Percentiles rank a stretch among this genome's conserved stretches.
Evolutionary conservation across 148 eudicot genomes (phyloP).

Genomic region (Fagopyrum homotropicum): DNA sequence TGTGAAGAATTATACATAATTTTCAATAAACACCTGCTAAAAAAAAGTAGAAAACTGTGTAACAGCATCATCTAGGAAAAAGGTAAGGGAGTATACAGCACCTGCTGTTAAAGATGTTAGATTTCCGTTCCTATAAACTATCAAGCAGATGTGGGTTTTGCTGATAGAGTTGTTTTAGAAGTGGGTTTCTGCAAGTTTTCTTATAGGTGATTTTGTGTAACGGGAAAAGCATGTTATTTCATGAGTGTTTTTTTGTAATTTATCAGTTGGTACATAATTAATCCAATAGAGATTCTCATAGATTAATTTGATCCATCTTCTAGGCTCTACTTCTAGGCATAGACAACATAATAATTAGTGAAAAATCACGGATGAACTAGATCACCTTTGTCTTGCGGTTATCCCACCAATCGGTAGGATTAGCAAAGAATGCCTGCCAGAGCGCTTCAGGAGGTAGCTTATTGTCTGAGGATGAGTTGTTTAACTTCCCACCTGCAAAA

Average conservation of each 20-base stretch:
- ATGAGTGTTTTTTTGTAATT: background rate
- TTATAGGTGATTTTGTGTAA: background rate
- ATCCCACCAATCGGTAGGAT: constrained; percentile 98
- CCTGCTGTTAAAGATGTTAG: background rate
- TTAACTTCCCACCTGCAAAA: constrained; percentile 38
- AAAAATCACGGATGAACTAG: background rate
- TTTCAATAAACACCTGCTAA: background rate
- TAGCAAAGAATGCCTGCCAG: constrained; percentile 96
- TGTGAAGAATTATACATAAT: background rate
- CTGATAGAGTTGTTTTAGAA: background rate
- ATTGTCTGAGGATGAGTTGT: constrained; percentile 28
- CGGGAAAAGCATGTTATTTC: background rate
- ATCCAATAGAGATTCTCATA: background rate
- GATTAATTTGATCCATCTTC: background rate
- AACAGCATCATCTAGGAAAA: background rate
- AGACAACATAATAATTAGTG: background rate
- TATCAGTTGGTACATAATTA: background rate
- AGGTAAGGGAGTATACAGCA: background rate
- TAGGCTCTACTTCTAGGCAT: background rate
- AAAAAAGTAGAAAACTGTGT: background rate
- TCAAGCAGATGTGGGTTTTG: background rate
- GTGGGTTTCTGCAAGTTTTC: background rate
- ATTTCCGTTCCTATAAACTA: background rate
- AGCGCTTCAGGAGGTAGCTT: constrained; percentile 63
- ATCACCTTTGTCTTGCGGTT: constrained; percentile 81